Evolutionary conservation across 352 stramenopile genomes (phyloP).

Genomic region (Globisporangium yorkense): DNA sequence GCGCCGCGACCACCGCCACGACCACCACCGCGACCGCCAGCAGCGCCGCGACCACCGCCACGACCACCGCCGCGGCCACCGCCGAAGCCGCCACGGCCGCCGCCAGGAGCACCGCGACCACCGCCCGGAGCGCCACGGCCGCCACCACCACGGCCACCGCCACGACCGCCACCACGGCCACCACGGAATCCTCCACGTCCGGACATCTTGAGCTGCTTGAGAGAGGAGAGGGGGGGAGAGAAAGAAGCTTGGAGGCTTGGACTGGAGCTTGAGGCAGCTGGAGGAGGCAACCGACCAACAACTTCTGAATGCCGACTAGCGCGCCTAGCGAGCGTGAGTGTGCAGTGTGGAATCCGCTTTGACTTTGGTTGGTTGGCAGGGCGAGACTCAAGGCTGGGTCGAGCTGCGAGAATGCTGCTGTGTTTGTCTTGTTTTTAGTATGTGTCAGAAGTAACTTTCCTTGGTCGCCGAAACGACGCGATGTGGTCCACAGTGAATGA

Average conservation of each 20-base stretch:
- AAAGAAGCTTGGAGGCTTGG: slow-evolving; percentile 4
- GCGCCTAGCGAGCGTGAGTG: no score
- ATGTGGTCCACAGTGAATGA: no score
- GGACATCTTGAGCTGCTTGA: slow-evolving; percentile 12
- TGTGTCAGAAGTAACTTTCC: no score
- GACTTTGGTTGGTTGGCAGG: not conserved
- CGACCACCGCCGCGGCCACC: slow-evolving; percentile 46
- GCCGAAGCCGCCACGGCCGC: slow-evolving; percentile 40
- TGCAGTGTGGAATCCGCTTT: not conserved
- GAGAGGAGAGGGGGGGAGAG: not conserved
- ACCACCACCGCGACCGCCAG: slow-evolving; percentile 31
- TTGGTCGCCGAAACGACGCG: no score
- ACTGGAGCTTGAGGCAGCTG: slow-evolving; percentile 4
- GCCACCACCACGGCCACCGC: slow-evolving; percentile 46
- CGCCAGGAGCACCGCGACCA: slow-evolving; percentile 30
- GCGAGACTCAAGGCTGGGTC: no score
- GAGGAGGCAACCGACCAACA: slow-evolving; percentile 1
- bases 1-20: slow-evolving; percentile 55
- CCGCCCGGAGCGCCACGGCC: slow-evolving; percentile 35
- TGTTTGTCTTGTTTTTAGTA: no score
- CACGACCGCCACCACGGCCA: slow-evolving; percentile 38
- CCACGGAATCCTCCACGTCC: slow-evolving; percentile 26
- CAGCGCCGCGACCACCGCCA: slow-evolving; percentile 37
- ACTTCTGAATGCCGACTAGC: not conserved
- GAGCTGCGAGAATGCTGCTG: no score